phyloP scores from a whole-genome alignment of 257 asterid species.

The Mitragyna speciosa region DNA sequence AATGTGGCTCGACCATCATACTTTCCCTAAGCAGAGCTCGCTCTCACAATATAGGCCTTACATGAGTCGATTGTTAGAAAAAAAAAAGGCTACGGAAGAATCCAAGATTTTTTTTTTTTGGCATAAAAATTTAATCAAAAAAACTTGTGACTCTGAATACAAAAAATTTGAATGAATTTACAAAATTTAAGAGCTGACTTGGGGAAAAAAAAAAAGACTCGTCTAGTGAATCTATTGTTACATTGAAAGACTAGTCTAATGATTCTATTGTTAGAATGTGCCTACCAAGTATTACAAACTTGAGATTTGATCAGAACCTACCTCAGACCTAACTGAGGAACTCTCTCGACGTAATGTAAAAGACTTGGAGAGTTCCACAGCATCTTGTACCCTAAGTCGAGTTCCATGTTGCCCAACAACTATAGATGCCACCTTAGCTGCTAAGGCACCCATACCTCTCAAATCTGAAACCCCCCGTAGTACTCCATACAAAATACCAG shows the following conservation, averaged over 20 bases:
- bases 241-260: not conserved
- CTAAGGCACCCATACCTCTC: constrained; percentile 76
- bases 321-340: constrained; percentile 55
- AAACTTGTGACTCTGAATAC: not conserved
- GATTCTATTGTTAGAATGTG: not conserved
- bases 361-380: constrained; percentile 55
- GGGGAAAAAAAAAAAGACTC: too few species aligned
- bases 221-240: not conserved
- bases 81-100: too few species aligned
- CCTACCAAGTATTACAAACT: constrained; percentile 45
- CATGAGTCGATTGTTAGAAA: too few species aligned
- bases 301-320: constrained; percentile 81
- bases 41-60: too few species aligned
- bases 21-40: too few species aligned
- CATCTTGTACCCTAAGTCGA: constrained; percentile 79
- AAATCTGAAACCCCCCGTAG: constrained; percentile 63
- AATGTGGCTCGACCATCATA: too few species aligned
- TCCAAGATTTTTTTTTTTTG: too few species aligned
- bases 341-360: constrained; percentile 46
- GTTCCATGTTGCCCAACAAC: constrained; percentile 98
- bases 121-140: too few species aligned
- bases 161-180: not conserved
- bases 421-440: constrained; percentile 86
- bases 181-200: not conserved
- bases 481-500: constrained; percentile 82